These are phyloP conservation scores for Trypanosoma mega DNA, from an alignment of 208 protist species.

Conservation along the genomic window DNA sequence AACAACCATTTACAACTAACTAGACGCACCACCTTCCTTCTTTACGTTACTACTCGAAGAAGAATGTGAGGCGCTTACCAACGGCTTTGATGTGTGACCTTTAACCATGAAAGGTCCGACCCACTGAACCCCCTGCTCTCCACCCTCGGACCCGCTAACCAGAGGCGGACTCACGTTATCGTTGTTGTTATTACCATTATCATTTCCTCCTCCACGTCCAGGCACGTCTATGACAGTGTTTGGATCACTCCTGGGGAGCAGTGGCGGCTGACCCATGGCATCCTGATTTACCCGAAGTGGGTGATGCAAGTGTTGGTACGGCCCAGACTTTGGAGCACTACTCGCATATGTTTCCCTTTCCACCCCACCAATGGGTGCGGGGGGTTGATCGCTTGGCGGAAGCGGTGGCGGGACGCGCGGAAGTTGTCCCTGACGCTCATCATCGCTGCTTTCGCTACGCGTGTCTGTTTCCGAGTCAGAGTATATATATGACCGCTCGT, in stretches of 20 bases:
- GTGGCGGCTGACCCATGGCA: background rate
- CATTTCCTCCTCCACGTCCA: background rate
- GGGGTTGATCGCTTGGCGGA: constrained; percentile 7
- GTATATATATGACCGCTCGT: background rate
- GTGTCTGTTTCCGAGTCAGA: background rate
- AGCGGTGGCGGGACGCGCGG: constrained; percentile 18
- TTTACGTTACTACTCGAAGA: too few relatives aligned
- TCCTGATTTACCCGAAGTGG: background rate
- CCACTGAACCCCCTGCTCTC: constrained; percentile 18
- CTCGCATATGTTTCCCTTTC: background rate
- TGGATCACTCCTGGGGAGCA: background rate
- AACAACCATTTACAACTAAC: too few relatives aligned
- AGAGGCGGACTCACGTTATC: constrained; percentile 3
- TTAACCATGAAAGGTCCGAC: constrained; percentile 51
- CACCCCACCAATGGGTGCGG: constrained; percentile 6
- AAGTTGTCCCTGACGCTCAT: constrained; percentile 3
- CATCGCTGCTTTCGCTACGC: background rate
- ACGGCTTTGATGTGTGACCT: constrained; percentile 69
- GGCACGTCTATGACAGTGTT: background rate
- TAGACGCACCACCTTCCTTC: too few relatives aligned
- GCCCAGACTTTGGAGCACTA: constrained; percentile 16
- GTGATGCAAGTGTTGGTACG: constrained; percentile 58
- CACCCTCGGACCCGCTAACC: background rate
- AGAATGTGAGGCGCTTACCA: too few relatives aligned
- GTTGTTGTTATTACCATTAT: too few relatives aligned